Percentiles rank a stretch among this genome's conserved stretches.
Evolutionary conservation across 2,329 filamentous ascomycete species (phyloP).

Genomic region (Paecilomyces sp.): DNA sequence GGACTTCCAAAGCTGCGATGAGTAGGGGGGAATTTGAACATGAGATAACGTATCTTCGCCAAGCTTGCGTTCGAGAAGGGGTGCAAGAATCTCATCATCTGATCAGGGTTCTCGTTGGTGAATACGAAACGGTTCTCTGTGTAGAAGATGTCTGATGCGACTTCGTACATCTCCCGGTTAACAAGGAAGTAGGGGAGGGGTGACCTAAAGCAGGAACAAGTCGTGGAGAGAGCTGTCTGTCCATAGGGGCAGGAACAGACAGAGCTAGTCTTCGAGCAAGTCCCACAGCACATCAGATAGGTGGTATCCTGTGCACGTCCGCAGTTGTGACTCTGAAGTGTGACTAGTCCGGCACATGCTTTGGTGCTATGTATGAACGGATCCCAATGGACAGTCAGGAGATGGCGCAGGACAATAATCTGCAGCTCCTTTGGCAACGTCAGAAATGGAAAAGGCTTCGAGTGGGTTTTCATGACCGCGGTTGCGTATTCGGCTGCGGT

Average conservation of each 20-base stretch:
- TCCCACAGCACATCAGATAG: constrained; percentile 14
- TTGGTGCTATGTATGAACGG: constrained; percentile 7
- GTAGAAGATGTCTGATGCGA: constrained; percentile 14
- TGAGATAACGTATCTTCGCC: constrained; percentile 12
- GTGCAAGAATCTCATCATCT: constrained; percentile 13
- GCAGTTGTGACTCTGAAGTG: constrained; percentile 10
- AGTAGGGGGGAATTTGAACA: constrained; percentile 13
- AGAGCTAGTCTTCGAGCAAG: constrained; percentile 12
- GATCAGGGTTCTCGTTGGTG: constrained; percentile 15
- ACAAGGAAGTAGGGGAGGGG: constrained; percentile 18
- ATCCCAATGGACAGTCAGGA: constrained; percentile 10
- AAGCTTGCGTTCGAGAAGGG: constrained; percentile 12
- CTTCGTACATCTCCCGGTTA: constrained; percentile 14
- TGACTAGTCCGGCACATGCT: constrained; percentile 6
- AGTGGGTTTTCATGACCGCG: constrained; percentile 3
- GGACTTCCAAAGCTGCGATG: constrained; percentile 5
- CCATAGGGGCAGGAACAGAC: constrained; percentile 15
- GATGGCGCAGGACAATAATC: constrained; percentile 13
- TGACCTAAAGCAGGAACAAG: constrained; percentile 15
- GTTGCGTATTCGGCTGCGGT: constrained; percentile 11
- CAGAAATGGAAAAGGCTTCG: constrained; percentile 12
- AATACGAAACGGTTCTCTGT: constrained; percentile 14
- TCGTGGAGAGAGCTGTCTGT: constrained; percentile 16
- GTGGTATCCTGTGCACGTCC: not conserved
- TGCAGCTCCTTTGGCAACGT: constrained; percentile 20